Conservation (phyloP, 2,329 filamentous ascomycete species). For the Clonostachys sp. region DNA sequence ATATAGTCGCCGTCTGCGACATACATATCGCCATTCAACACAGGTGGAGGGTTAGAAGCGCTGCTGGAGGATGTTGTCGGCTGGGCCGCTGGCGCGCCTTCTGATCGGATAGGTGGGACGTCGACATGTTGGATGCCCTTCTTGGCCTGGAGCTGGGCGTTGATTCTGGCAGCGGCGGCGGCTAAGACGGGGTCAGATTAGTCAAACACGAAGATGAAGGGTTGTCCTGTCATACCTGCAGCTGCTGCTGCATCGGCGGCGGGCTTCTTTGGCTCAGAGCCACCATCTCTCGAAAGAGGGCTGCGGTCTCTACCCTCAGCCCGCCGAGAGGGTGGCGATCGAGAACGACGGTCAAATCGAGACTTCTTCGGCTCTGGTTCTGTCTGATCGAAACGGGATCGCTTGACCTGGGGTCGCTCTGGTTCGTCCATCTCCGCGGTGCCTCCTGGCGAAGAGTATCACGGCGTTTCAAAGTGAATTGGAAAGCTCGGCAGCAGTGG, state of each 20-base stretch:
- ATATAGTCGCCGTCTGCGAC: conserved; percentile 97
- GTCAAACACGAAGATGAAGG: conserved; percentile 5
- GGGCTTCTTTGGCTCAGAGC: conserved; percentile 40
- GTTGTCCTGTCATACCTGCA: conserved; percentile 51
- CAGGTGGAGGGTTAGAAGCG: conserved; percentile 33
- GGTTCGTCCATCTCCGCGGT: conserved; percentile 61
- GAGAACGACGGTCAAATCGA: conserved; percentile 87
- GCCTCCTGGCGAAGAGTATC: too few species aligned
- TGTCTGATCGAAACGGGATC: conserved; percentile 91
- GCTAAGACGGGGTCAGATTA: conserved; percentile 38
- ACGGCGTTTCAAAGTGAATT: too few species aligned
- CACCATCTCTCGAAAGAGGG: conserved; percentile 52
- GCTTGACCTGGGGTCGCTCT: conserved; percentile 69
- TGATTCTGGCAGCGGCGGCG: conserved; percentile 85
- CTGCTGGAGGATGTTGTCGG: conserved; percentile 20
- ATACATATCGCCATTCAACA: conserved; percentile 84
- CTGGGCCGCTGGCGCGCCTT: conserved; percentile 39
- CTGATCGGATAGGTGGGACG: conserved; percentile 72
- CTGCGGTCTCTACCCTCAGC: conserved; percentile 75
- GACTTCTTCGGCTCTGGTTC: conserved; percentile 78
- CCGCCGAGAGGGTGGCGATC: conserved; percentile 68
- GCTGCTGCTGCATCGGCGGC: conserved; percentile 68
- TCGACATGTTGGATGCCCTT: conserved; percentile 90
- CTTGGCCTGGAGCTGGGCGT: conserved; percentile 77
- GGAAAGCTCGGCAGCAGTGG: too few species aligned